Evolutionary conservation across 225 moss, liverwort and hornwort genomes (phyloP).

Genomic region (Rhytidiadelphus loreus): DNA sequence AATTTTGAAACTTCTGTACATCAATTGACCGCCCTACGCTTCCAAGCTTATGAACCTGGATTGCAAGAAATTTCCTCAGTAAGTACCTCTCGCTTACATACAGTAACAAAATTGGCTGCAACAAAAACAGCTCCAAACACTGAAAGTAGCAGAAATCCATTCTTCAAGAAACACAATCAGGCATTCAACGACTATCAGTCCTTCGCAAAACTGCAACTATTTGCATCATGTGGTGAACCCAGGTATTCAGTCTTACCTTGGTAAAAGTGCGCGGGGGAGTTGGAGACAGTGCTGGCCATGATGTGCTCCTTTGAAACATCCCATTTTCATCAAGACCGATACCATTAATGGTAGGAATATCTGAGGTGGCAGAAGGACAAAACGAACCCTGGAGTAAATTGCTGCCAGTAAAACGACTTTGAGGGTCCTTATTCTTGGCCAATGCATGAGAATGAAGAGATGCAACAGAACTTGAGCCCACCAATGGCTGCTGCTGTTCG

Average conservation of each 20-base stretch:
- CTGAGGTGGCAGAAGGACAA: slow-evolving; percentile 49
- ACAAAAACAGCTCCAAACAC: not conserved
- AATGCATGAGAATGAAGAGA: slow-evolving; percentile 30
- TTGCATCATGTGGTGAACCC: not conserved
- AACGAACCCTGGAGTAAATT: slow-evolving; percentile 45
- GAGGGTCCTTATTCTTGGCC: slow-evolving; percentile 53
- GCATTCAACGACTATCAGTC: not conserved
- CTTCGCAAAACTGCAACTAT: not conserved
- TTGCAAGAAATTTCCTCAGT: not conserved
- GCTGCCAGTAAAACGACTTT: slow-evolving; percentile 50
- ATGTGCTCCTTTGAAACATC: slow-evolving; percentile 49
- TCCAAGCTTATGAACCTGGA: slow-evolving; percentile 61
- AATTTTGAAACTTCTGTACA: slow-evolving; percentile 44
- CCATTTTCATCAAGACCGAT: slow-evolving; percentile 51
- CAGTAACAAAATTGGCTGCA: not conserved
- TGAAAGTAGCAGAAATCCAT: not conserved
- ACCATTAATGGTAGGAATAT: slow-evolving; percentile 50
- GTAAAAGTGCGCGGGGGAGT: slow-evolving; percentile 70
- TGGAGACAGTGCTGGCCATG: slow-evolving; percentile 54
- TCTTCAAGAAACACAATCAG: not conserved
- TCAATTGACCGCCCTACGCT: slow-evolving; percentile 64
- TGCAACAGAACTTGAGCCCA: slow-evolving; percentile 27
- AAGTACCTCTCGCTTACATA: not conserved
- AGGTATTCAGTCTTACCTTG: slow-evolving; percentile 38
- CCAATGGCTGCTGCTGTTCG: slow-evolving; percentile 48